phyloP scores from a whole-genome alignment of 345 rosid genomes.

The Aurinia saxatilis region DNA sequence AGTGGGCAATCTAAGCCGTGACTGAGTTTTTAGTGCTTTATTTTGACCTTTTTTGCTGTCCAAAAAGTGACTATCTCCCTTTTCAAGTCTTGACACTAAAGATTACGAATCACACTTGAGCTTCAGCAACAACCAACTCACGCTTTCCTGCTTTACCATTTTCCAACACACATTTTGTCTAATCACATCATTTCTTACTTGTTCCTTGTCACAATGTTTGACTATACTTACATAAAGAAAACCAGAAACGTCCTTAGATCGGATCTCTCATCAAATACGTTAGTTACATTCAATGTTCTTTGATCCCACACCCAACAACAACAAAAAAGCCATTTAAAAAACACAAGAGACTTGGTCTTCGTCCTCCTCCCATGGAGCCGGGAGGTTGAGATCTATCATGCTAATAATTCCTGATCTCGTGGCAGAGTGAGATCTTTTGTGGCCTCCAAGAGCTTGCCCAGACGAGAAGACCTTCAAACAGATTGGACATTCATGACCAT shows the following conservation, averaged over 20 bases:
- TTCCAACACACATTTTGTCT: no score
- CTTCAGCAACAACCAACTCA: no score
- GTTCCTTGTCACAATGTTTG: no score
- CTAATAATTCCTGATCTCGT: conserved; percentile 2
- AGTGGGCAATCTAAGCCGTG: neutral
- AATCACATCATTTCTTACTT: no score
- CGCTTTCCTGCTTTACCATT: no score
- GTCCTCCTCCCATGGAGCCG: conserved; percentile 53
- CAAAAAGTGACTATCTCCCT: neutral
- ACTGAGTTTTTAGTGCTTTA: neutral
- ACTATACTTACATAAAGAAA: no score
- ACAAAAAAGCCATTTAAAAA: neutral
- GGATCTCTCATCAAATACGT: neutral
- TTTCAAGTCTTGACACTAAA: no score
- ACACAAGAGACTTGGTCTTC: conserved; percentile 30
- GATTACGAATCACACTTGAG: no score
- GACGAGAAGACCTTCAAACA: conserved; percentile 68
- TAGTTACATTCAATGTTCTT: no score
- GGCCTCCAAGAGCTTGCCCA: conserved; percentile 96
- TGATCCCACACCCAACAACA: no score
- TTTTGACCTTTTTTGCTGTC: neutral
- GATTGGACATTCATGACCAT: conserved; percentile 62
- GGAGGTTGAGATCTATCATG: conserved; percentile 79
- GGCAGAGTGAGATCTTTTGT: conserved; percentile 69
- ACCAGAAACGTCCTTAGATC: no score